Percentiles rank a stretch among this genome's conserved stretches.
Evolutionary conservation across 1,284 basidiomycete genomes (phyloP).

Genomic region (Erythrobasidium hasegawianum): DNA sequence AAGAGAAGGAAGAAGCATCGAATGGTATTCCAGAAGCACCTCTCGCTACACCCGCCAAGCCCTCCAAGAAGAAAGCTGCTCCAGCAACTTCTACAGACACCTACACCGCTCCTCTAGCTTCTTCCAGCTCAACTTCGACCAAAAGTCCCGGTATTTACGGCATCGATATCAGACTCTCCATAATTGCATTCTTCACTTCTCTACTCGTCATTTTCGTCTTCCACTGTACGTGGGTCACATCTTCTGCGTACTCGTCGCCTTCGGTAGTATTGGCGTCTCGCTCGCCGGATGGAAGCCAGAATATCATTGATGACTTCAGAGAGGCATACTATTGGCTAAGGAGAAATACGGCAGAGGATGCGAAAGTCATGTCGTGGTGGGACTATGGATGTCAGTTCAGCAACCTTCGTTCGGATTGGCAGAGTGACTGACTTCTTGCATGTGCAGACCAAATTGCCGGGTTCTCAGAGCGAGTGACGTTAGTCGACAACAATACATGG

Average conservation of each 20-base stretch:
- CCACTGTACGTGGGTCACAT: constrained; percentile 97
- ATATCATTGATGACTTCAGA: constrained; percentile 98
- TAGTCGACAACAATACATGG: constrained; percentile 99
- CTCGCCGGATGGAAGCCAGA: constrained; percentile 77
- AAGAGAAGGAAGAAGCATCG: constrained; percentile 46
- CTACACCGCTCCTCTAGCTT: constrained; percentile 36
- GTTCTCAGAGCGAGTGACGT: constrained; percentile 93
- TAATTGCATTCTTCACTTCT: constrained; percentile 71
- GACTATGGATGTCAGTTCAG: constrained; percentile 99
- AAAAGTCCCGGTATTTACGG: constrained; percentile 70
- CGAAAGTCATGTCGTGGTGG: constrained; percentile 99
- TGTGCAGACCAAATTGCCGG: constrained; percentile 52
- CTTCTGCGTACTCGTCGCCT: constrained; percentile 92
- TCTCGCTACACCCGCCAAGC: constrained; percentile 55
- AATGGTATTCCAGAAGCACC: constrained; percentile 44
- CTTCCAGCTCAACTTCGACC: constrained; percentile 12
- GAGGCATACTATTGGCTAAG: constrained; percentile 99
- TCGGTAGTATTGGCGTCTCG: constrained; percentile 88
- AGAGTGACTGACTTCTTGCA: background rate
- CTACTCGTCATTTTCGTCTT: constrained; percentile 85
- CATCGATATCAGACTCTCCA: constrained; percentile 72
- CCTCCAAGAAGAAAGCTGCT: constrained; percentile 59
- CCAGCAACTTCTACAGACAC: constrained; percentile 31
- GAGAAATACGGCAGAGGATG: constrained; percentile 86
- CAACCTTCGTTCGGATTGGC: background rate